Conservation (phyloP, 2,329 filamentous ascomycete genomes). For the Microcyclosporella mali region DNA sequence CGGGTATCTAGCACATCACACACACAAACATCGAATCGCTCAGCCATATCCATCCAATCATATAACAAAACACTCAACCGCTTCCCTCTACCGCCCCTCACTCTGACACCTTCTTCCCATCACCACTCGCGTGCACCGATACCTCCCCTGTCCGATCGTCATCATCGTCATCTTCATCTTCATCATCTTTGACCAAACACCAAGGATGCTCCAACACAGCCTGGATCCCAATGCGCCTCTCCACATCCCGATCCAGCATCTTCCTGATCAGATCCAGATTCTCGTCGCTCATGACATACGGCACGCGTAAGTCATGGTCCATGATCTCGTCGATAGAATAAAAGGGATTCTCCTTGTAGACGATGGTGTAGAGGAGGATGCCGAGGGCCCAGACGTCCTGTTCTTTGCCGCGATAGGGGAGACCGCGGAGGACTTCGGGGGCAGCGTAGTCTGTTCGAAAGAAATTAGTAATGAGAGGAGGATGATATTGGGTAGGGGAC, state of each 20-base stretch:
- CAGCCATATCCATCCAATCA: too few species aligned
- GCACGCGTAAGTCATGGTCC: conserved; percentile 88
- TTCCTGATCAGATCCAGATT: conserved; percentile 85
- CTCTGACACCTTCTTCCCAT: too few species aligned
- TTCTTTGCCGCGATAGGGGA: conserved; percentile 87
- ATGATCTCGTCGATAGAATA: conserved; percentile 99
- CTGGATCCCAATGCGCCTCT: conserved; percentile 74
- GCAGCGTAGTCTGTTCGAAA: conserved; percentile 76
- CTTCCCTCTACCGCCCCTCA: too few species aligned
- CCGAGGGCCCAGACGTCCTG: conserved; percentile 98
- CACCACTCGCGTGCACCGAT: too few species aligned
- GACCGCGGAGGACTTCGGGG: conserved; percentile 91
- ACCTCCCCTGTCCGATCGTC: too few species aligned
- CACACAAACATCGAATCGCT: too few species aligned
- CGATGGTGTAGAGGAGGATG: conserved; percentile 94
- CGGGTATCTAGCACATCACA: too few species aligned
- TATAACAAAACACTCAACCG: too few species aligned
- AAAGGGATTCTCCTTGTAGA: conserved; percentile 99
- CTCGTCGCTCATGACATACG: conserved; percentile 80
- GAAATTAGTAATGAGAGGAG: background rate
- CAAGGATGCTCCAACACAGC: conserved; percentile 87
- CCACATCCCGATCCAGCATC: conserved; percentile 90
- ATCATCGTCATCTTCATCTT: conserved; percentile 9
- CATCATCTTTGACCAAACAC: conserved; percentile 36
- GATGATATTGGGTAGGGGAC: background rate